Conservation (phyloP, 805 yeast genomes). For the Teunomyces stri region DNA sequence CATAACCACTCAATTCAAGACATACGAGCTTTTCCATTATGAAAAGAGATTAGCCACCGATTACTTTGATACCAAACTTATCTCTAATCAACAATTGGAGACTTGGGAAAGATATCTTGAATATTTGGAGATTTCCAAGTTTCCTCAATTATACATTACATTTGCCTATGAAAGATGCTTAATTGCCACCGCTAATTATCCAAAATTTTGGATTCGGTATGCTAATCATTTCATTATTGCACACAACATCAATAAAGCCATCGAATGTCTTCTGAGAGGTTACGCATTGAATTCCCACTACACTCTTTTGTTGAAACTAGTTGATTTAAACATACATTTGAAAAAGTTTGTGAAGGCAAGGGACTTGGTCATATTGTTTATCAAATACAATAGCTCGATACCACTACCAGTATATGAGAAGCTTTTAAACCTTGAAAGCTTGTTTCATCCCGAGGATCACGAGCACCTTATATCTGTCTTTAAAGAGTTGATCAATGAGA, state of each 20-base stretch:
- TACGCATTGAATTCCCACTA: conserved; percentile 24
- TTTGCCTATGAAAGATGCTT: conserved; percentile 50
- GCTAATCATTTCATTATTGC: conserved; percentile 38
- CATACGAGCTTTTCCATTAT: conserved; percentile 47
- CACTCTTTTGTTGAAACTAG: conserved; percentile 36
- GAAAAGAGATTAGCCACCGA: conserved; percentile 40
- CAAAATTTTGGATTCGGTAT: conserved; percentile 50
- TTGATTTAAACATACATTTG: conserved; percentile 42
- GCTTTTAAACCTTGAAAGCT: conserved; percentile 41
- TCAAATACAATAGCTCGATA: conserved; percentile 18
- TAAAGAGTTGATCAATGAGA: conserved; percentile 25
- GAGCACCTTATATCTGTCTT: conserved; percentile 26
- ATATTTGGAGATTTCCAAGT: conserved; percentile 44
- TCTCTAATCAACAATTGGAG: conserved; percentile 47
- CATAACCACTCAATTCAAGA: conserved; percentile 53
- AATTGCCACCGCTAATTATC: conserved; percentile 43
- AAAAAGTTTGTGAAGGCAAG: conserved; percentile 39
- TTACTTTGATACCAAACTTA: conserved; percentile 33
- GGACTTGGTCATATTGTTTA: conserved; percentile 27
- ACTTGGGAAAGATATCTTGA: conserved; percentile 60
- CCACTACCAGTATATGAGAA: conserved; percentile 40
- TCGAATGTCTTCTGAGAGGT: conserved; percentile 37
- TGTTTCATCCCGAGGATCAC: conserved; percentile 24
- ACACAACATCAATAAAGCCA: conserved; percentile 35
- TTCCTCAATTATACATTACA: conserved; percentile 19